Evolutionary conservation across 2,329 filamentous ascomycete genomes (phyloP).

Genomic region (Neopestalotiopsis sp.): DNA sequence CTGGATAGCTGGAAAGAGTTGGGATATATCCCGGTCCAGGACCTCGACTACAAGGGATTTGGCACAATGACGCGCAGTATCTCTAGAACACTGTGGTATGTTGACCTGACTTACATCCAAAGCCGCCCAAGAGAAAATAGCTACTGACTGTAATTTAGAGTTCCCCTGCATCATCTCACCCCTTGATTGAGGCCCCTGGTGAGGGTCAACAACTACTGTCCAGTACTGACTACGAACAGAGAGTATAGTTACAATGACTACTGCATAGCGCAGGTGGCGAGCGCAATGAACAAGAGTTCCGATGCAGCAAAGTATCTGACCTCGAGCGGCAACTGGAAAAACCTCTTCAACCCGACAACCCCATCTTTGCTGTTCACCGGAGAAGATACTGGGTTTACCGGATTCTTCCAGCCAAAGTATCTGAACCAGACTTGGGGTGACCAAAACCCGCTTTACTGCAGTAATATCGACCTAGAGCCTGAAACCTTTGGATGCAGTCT

Average conservation of each 20-base stretch:
- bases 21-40: slow-evolving; percentile 68
- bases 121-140: no score
- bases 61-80: slow-evolving; percentile 74
- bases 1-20: slow-evolving; percentile 73
- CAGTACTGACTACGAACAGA: background rate
- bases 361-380: slow-evolving; percentile 57
- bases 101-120: background rate
- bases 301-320: slow-evolving; percentile 65
- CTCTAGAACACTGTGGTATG: slow-evolving; percentile 63
- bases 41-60: slow-evolving; percentile 69
- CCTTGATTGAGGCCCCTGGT: background rate
- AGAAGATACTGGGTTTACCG: slow-evolving; percentile 66
- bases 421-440: slow-evolving; percentile 71
- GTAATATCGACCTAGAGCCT: slow-evolving; percentile 54
- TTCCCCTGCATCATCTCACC: background rate
- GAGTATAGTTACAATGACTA: slow-evolving; percentile 84
- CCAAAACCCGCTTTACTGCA: slow-evolving; percentile 71
- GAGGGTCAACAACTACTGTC: background rate
- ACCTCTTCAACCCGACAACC: slow-evolving; percentile 67
- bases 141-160: background rate
- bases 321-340: slow-evolving; percentile 69
- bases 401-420: slow-evolving; percentile 73
- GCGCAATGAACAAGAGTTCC: slow-evolving; percentile 54
- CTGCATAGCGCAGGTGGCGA: slow-evolving; percentile 67
- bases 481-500: slow-evolving; percentile 53